These are phyloP conservation scores for Boletales sp. DNA, from an alignment of 768 basidiomycete species.

Conservation along the genomic window DNA sequence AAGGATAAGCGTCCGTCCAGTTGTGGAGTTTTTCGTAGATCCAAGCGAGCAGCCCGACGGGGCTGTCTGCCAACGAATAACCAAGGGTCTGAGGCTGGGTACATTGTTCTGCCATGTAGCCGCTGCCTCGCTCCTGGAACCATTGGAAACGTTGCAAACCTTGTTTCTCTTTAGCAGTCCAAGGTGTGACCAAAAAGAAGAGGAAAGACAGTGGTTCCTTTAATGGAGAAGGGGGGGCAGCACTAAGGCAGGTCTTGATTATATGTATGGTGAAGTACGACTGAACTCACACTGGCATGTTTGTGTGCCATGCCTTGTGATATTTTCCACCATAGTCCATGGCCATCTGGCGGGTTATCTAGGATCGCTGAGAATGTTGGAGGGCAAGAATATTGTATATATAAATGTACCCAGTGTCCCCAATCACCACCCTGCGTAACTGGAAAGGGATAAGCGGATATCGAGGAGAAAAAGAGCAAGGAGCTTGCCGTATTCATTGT, in stretches of 20 bases:
- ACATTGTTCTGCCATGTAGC: conserved; percentile 30
- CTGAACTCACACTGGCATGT: conserved; percentile 38
- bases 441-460: conserved; percentile 11
- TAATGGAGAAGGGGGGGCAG: conserved; percentile 17
- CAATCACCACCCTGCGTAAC: conserved; percentile 51
- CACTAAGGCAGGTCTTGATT: conserved; percentile 12
- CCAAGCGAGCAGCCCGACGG: conserved; percentile 52
- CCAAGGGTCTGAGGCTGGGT: conserved; percentile 54
- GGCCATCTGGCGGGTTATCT: conserved; percentile 37
- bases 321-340: conserved; percentile 37
- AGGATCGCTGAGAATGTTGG: not conserved
- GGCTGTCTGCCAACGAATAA: conserved; percentile 55
- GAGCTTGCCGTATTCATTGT: conserved; percentile 44
- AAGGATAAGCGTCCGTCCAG: conserved; percentile 52
- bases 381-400: not conserved
- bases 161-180: conserved; percentile 25
- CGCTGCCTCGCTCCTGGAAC: conserved; percentile 22
- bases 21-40: conserved; percentile 49
- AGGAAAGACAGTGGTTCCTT: conserved; percentile 29
- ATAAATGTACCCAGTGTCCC: conserved; percentile 34
- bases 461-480: not conserved
- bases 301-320: conserved; percentile 52
- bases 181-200: conserved; percentile 24
- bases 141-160: conserved; percentile 16
- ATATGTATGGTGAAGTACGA: no score